Conservation (phyloP, 2,329 filamentous ascomycete species). For the Allantophomopsis cytisporea region DNA sequence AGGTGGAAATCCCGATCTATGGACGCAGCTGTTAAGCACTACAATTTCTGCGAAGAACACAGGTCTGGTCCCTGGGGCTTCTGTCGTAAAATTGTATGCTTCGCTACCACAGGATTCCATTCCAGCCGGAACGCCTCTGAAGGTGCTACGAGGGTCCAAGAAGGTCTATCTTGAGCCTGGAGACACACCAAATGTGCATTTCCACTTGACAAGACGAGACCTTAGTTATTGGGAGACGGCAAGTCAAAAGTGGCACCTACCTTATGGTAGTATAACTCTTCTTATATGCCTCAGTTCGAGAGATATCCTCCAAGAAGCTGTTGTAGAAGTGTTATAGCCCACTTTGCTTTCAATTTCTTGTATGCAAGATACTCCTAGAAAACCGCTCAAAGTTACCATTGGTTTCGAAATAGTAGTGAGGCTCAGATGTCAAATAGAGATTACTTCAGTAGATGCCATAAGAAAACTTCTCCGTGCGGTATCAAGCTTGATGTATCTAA, state of each 20-base stretch:
- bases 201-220: slow-evolving; percentile 44
- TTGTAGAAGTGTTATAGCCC: no score
- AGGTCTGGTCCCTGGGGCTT: slow-evolving; percentile 21
- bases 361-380: no score
- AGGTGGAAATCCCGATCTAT: slow-evolving; percentile 41
- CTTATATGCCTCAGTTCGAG: slow-evolving; percentile 6
- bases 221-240: slow-evolving; percentile 50
- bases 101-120: slow-evolving; percentile 3
- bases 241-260: slow-evolving; percentile 40
- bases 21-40: slow-evolving; percentile 33
- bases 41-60: slow-evolving; percentile 36
- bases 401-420: no score
- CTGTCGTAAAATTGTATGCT: slow-evolving; percentile 17
- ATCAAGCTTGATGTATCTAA: no score
- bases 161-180: slow-evolving; percentile 36
- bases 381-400: no score
- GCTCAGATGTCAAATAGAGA: no score
- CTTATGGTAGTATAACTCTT: slow-evolving; percentile 4
- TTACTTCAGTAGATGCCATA: no score
- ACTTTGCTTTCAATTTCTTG: no score
- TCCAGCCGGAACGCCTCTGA: slow-evolving; percentile 28
- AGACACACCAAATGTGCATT: slow-evolving; percentile 26
- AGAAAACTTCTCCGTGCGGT: no score
- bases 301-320: slow-evolving; percentile 1
- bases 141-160: slow-evolving; percentile 48